Percentiles rank a stretch among this genome's conserved stretches.
These are phyloP conservation scores for Dendrobium chrysotoxum DNA, from an alignment of 106 monocot species.

Conservation along the genomic window DNA sequence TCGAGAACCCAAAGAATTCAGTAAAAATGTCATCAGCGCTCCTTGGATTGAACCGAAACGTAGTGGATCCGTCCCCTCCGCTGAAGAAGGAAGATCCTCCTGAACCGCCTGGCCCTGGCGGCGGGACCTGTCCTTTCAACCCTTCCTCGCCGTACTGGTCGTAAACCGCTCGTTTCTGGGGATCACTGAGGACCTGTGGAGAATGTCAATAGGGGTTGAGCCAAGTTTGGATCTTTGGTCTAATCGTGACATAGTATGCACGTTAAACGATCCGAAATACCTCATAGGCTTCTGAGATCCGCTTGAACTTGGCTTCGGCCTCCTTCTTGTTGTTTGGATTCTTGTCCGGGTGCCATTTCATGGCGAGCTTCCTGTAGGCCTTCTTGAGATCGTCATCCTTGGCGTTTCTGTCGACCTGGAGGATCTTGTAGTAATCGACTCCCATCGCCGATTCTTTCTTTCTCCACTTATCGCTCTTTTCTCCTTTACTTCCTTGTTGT, in stretches of 20 bases:
- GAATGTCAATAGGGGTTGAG: not conserved
- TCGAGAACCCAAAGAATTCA: constrained; percentile 72
- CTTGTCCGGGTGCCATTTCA: constrained; percentile 97
- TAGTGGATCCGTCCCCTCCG: constrained; percentile 19
- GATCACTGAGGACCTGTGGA: constrained; percentile 63
- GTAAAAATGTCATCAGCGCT: constrained; percentile 73
- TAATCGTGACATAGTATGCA: not conserved
- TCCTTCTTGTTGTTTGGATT: constrained; percentile 91
- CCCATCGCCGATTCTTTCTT: constrained; percentile 31
- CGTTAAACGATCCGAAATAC: constrained; percentile 12
- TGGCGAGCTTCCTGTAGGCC: constrained; percentile 87
- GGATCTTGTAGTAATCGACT: constrained; percentile 72
- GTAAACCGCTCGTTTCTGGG: constrained; percentile 72
- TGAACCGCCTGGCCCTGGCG: constrained; percentile 13
- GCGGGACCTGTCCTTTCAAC: constrained; percentile 54
- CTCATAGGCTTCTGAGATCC: constrained; percentile 91
- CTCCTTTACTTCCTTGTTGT: not conserved
- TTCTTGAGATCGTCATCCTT: constrained; percentile 82
- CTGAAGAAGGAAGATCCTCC: constrained; percentile 25
- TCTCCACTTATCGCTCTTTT: not conserved
- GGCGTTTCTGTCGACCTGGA: constrained; percentile 52
- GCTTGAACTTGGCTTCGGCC: constrained; percentile 91
- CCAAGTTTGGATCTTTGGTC: not conserved
- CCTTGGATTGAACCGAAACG: constrained; percentile 56
- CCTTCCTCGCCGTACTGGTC: constrained; percentile 79